phyloP scores from a whole-genome alignment of 176 grass and related monocot species.

The Poa annua region DNA sequence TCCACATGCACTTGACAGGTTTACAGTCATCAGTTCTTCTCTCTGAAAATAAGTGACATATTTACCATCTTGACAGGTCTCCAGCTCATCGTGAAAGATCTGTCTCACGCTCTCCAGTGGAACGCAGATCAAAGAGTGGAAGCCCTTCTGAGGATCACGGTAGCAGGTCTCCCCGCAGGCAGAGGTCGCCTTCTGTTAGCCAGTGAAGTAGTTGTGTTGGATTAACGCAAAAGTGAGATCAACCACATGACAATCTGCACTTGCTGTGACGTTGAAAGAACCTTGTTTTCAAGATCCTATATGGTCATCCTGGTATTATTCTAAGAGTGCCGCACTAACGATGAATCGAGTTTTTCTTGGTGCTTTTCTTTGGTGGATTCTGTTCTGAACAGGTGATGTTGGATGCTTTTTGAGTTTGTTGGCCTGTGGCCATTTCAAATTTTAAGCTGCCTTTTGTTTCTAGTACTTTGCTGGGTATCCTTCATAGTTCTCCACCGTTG shows the following conservation, averaged over 20 bases:
- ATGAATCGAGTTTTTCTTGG: too few relatives aligned
- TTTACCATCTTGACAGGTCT: conserved; percentile 45
- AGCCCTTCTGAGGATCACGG: conserved; percentile 34
- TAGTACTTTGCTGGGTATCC: not conserved
- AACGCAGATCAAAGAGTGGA: conserved; percentile 50
- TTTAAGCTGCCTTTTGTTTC: not conserved
- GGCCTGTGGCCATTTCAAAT: not conserved
- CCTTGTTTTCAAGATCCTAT: not conserved
- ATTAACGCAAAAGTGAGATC: not conserved
- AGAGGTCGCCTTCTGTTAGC: conserved; percentile 41
- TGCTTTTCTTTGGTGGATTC: not conserved
- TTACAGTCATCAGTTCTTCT: not conserved
- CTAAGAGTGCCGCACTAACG: too few relatives aligned
- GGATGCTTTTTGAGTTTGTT: not conserved
- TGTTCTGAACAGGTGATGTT: not conserved
- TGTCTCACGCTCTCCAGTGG: conserved; percentile 43
- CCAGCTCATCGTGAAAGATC: conserved; percentile 48
- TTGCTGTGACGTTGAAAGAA: not conserved
- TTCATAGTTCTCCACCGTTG: not conserved
- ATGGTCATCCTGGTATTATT: not conserved
- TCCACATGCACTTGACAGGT: not conserved
- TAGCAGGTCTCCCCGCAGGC: conserved; percentile 30
- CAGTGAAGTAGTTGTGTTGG: conserved; percentile 19
- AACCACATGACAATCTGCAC: not conserved
- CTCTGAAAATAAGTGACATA: not conserved